phyloP scores from a whole-genome alignment of 2,329 filamentous ascomycete species.

The Pseudopyricularia javanii region DNA sequence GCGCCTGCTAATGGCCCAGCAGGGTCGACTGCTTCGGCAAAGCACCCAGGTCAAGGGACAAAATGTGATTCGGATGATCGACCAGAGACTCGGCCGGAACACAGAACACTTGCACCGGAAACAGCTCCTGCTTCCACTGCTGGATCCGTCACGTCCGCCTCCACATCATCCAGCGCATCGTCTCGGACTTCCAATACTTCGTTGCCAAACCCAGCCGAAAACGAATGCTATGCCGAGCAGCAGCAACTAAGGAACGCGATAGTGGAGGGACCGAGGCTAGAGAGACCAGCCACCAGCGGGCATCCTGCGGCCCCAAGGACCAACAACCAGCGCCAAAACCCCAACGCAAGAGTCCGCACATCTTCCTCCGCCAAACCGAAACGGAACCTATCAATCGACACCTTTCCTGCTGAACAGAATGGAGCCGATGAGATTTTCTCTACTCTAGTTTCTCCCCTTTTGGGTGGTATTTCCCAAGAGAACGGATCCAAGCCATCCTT shows the following conservation, averaged over 20 bases:
- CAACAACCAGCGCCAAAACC: conserved; percentile 14
- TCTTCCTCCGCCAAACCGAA: conserved; percentile 15
- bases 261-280: not conserved
- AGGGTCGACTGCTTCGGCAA: not conserved
- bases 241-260: not conserved
- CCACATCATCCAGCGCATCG: not conserved
- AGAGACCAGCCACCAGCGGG: not conserved
- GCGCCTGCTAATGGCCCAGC: not conserved
- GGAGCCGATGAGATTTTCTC: conserved; percentile 16
- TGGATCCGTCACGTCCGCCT: not conserved
- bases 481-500: conserved; percentile 11
- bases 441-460: conserved; percentile 16
- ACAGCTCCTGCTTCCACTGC: not conserved
- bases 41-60: not conserved
- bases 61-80: not conserved
- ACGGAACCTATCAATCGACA: conserved; percentile 19
- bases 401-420: conserved; percentile 13
- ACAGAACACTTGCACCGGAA: not conserved
- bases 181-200: not conserved
- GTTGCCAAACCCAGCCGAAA: not conserved
- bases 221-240: not conserved
- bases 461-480: conserved; percentile 9
- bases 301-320: not conserved
- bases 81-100: not conserved
- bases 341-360: conserved; percentile 19